Conservation (phyloP, 1,284 basidiomycete genomes). For the Rhodotorula sp. region DNA sequence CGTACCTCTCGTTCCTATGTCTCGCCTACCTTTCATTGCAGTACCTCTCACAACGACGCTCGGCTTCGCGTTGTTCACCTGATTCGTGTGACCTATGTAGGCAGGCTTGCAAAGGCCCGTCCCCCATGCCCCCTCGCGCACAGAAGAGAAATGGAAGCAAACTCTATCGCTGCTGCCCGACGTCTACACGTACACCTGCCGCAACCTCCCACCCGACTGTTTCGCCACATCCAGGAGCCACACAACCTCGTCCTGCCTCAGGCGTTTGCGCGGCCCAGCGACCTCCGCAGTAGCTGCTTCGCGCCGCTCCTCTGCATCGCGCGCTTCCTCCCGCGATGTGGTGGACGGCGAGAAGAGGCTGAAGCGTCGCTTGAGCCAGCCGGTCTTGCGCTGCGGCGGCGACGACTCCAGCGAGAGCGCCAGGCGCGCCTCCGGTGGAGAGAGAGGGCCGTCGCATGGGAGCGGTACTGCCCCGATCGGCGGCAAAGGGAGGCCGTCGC, state of each 20-base stretch:
- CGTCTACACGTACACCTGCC: constrained; percentile 7
- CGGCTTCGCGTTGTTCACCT: too few species aligned
- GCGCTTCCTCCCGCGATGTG: too few species aligned
- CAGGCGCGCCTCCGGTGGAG: background rate
- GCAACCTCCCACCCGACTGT: background rate
- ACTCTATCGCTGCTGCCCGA: background rate
- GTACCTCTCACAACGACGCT: too few species aligned
- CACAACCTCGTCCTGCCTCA: constrained; percentile 1
- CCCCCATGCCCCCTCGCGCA: too few species aligned
- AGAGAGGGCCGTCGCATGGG: background rate
- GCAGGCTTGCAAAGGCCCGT: too few species aligned
- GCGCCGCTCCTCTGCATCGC: too few species aligned
- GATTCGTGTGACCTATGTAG: too few species aligned
- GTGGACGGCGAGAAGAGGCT: too few species aligned
- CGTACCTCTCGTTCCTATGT: background rate
- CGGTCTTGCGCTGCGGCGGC: too few species aligned
- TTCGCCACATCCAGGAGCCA: background rate
- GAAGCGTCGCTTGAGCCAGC: background rate
- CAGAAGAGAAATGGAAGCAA: background rate
- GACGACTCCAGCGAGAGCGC: too few species aligned
- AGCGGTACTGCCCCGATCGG: background rate
- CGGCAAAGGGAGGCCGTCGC: background rate
- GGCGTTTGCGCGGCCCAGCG: background rate
- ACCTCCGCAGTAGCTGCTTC: background rate
- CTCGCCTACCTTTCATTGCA: background rate